Percentiles rank a stretch among this genome's conserved stretches.
Evolutionary conservation across 768 basidiomycete species (phyloP).

Genomic region (Rossbeevera mucosa): DNA sequence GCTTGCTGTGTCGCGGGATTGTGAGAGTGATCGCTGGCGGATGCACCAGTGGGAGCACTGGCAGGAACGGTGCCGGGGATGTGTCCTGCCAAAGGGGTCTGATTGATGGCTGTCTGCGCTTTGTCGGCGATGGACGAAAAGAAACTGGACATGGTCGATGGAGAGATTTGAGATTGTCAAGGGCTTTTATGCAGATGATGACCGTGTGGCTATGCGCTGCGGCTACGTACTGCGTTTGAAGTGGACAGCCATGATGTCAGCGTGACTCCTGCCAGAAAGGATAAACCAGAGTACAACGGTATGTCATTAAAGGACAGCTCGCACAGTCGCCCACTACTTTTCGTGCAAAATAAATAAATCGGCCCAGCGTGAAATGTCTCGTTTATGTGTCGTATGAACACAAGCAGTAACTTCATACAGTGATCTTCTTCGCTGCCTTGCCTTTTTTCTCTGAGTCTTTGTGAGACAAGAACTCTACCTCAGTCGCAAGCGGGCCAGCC

Average conservation of each 20-base stretch:
- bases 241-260: background rate
- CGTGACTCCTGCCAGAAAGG: constrained; percentile 7
- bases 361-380: constrained; percentile 16
- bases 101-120: constrained; percentile 66
- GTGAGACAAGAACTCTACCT: constrained; percentile 92
- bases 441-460: constrained; percentile 95
- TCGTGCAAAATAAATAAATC: constrained; percentile 33
- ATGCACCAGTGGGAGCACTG: constrained; percentile 28
- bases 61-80: constrained; percentile 42
- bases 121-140: constrained; percentile 69
- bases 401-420: constrained; percentile 42
- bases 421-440: constrained; percentile 74
- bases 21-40: constrained; percentile 36
- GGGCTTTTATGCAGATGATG: constrained; percentile 21
- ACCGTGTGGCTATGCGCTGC: background rate
- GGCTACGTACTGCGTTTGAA: background rate
- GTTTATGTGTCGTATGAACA: constrained; percentile 15
- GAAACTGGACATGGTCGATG: constrained; percentile 34
- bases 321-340: constrained; percentile 21
- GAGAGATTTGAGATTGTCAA: constrained; percentile 11
- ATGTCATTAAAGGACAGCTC: constrained; percentile 23
- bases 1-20: constrained; percentile 38
- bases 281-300: constrained; percentile 9
- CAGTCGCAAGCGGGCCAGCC: constrained; percentile 83
- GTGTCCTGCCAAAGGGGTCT: constrained; percentile 55